Percentiles rank a stretch among this genome's conserved stretches.
phyloP scores from a whole-genome alignment of 495 filamentous ascomycete species.

The Cercophora scortea region DNA sequence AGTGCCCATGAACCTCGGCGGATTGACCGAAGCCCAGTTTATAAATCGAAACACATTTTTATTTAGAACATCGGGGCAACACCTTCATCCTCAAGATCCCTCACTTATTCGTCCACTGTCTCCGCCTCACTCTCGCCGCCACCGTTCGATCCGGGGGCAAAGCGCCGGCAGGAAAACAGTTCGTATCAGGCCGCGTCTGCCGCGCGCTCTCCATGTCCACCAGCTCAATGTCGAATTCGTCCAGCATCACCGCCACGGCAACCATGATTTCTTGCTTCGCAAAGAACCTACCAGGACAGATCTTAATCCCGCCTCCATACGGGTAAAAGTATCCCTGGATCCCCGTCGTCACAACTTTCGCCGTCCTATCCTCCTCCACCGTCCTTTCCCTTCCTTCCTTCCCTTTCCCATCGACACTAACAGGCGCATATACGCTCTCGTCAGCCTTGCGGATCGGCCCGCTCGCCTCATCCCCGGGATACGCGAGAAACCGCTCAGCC shows the following conservation, averaged over 20 bases:
- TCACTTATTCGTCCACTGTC: background rate
- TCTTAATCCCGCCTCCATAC: conserved; percentile 32
- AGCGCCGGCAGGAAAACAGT: conserved; percentile 13
- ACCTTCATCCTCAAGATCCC: background rate
- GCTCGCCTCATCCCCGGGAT: conserved; percentile 22
- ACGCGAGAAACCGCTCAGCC: conserved; percentile 33
- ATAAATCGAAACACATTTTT: too few species aligned
- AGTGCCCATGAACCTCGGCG: too few species aligned
- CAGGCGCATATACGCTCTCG: background rate
- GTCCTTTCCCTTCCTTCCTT: background rate
- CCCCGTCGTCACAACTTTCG: conserved; percentile 10
- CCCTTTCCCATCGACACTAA: background rate
- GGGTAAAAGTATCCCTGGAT: conserved; percentile 23
- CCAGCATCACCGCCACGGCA: conserved; percentile 25
- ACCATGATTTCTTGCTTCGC: conserved; percentile 31
- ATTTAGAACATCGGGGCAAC: background rate
- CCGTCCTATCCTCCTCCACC: conserved; percentile 8
- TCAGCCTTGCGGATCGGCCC: conserved; percentile 18
- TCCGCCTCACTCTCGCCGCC: conserved; percentile 15
- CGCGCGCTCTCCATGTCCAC: conserved; percentile 2
- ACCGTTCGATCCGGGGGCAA: conserved; percentile 15
- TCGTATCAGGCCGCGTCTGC: conserved; percentile 8
- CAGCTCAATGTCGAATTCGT: conserved; percentile 17
- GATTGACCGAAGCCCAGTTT: too few species aligned
- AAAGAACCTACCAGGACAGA: conserved; percentile 36